Base-by-base conservation (phyloP, 139 green algal species). In the Chlamydomonas eustigma region DNA sequence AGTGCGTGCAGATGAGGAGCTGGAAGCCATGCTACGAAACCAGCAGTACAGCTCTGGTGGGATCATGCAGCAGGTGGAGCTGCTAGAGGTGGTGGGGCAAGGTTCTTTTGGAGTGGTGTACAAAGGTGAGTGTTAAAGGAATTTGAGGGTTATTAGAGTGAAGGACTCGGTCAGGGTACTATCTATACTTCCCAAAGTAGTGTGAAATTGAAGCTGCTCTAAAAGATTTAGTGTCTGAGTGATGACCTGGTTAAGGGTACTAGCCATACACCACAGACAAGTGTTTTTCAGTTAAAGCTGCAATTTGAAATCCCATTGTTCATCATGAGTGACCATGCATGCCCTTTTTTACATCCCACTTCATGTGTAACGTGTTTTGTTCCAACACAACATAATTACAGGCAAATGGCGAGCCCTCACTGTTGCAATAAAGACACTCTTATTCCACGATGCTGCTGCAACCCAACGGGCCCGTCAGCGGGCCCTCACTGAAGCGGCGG, bases 341-440 rank as follows among this genome's bases (percentile, higher is more conserved):
- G 22, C 22, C 22, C 22, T 63, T 63, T 63, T 63, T 28, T 63
- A 28, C 22, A 28, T 63, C 22, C 22, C 22, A 63, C 22, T 63
- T 28, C 22, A 63, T 63, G 22, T 28, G 50, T 63, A 63, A 28
- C 22, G 22, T 22, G 22, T 28, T 63, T 63, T 28, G 50, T 63
- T 28, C 22, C 22, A 63, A 24, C 22, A 63, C 22, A 28, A 63
- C 50, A 63, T 22, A 63, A 22, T 22, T 63, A 81, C 28, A 63
- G 76, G 76, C 38, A 81, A 44, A 22, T 84, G 79, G 79, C 77
- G 77, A 4, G 65, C 71, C 35, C 51, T 84, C 51, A 28, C 30
- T 28, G 79, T 84, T 4, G 79, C 79, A 1, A 67, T 84, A 34
- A 84, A 84, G 73, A 73, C 74, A 2, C 38, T 84, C 28, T 22